Evolutionary conservation across 2,329 filamentous ascomycete species (phyloP).

Genomic region (Nannizzia gypsea): DNA sequence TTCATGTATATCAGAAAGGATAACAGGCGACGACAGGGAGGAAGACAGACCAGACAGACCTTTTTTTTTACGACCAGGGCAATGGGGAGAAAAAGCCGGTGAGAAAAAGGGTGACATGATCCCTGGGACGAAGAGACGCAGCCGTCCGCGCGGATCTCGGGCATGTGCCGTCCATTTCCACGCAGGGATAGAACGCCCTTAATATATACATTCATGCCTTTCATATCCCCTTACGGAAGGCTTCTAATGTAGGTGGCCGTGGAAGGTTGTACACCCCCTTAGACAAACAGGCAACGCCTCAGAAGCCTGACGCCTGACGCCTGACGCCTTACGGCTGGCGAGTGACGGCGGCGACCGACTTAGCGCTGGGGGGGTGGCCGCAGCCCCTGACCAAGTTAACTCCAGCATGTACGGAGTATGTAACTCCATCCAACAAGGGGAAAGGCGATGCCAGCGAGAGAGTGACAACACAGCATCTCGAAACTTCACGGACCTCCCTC

Average conservation of each 20-base stretch:
- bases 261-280: no score
- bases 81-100: neutral
- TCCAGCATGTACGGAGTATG: no score
- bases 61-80: neutral
- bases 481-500: neutral
- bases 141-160: neutral
- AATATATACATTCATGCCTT: neutral
- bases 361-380: neutral
- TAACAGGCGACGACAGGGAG: neutral
- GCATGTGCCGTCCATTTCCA: neutral
- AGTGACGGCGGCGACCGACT: neutral
- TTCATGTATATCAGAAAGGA: neutral
- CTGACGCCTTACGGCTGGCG: constrained; percentile 1
- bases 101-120: neutral
- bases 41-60: neutral
- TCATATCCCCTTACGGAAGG: no score
- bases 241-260: neutral
- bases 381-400: neutral
- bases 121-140: neutral
- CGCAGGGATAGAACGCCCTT: neutral
- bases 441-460: neutral
- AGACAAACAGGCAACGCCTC: neutral
- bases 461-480: constrained; percentile 1
- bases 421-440: neutral
- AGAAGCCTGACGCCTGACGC: constrained; percentile 1